A percentile compares a stretch with the other conserved stretches of the same genome.
Evolutionary conservation across 2,329 filamentous ascomycete species (phyloP).

Genomic region (Calcarisporium arbuscula): DNA sequence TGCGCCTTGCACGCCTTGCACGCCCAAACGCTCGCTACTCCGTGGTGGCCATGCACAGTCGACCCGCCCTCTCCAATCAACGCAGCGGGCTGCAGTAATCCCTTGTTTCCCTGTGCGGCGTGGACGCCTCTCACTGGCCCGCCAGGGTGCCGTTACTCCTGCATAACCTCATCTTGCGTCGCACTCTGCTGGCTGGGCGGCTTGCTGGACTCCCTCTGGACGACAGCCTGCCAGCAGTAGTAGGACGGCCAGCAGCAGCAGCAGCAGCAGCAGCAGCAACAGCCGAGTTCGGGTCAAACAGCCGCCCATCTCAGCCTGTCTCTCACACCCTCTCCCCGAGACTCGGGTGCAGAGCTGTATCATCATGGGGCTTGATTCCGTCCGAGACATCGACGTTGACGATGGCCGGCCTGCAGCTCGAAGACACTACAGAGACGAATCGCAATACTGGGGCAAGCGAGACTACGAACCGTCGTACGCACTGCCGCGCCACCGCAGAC

Average conservation of each 20-base stretch:
- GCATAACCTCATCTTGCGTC: too few relatives aligned
- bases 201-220: neutral
- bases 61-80: slow-evolving; percentile 13
- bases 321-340: too few relatives aligned
- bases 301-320: too few relatives aligned
- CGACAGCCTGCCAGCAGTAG: slow-evolving; percentile 4
- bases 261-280: too few relatives aligned
- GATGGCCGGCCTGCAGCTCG: slow-evolving; percentile 20
- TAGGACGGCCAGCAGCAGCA: too few relatives aligned
- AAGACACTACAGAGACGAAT: slow-evolving; percentile 15
- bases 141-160: slow-evolving; percentile 11
- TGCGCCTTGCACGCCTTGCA: too few relatives aligned
- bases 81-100: slow-evolving; percentile 11
- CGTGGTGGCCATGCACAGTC: slow-evolving; percentile 11
- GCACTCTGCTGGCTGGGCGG: slow-evolving; percentile 1
- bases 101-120: slow-evolving; percentile 16
- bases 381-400: slow-evolving; percentile 22
- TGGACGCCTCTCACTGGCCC: slow-evolving; percentile 18
- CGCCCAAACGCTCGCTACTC: too few relatives aligned
- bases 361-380: slow-evolving; percentile 23
- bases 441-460: slow-evolving; percentile 11
- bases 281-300: too few relatives aligned
- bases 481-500: slow-evolving; percentile 20
- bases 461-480: slow-evolving; percentile 20
- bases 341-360: too few relatives aligned